Base-by-base conservation (phyloP, 2,329 filamentous ascomycete genomes). In the Phialocephala subalpina region DNA sequence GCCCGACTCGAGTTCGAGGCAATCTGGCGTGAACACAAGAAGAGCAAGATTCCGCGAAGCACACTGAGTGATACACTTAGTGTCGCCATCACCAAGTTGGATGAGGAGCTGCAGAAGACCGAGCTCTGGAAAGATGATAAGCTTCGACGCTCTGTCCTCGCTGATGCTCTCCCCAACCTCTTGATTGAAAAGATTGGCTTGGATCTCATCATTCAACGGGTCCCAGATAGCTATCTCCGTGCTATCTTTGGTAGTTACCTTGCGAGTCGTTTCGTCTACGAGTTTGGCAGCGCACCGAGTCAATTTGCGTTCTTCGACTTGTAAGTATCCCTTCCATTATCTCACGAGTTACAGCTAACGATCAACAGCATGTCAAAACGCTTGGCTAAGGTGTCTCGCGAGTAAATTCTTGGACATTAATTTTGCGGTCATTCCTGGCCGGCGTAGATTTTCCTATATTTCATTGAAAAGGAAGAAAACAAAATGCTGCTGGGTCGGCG, bases 241-340 rank as follows among this genome's bases (percentile, higher is more conserved):
- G 91, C 94, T 71, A 98, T 99, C 78, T 99, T 99, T 77, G 96
- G 96, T 73, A 97, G 92, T 78, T 97, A 95, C 81, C 85, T 99
- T 72, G 95, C 96, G 58, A 97, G 92, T 76, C 91, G 96, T 52
- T 99, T 99, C 78, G 93, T 99, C 47, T 99, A 99, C 80, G 89
- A 97, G 78, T 96, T 95, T 78, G 96, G 96, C 75, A 94, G 94
- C 78, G 90, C 88, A 72, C 94, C 96, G 5, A 96, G 91, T 82
- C 95, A 97, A 76, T 98, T 99, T 82, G 94, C 95, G 45, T 99
- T 99, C 85, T 99, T 97, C 81, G 93, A 97, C 78, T 99, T 98
- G 92, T 94, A 83, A 88, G 92, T 91, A 45, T 53, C 35, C 52
- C 20, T 22, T 38, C 16, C 20, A 2, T 36, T n/a, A n/a, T 16